Evolutionary conservation across 352 stramenopile species (phyloP), one percentile per base, ranked within the genome.

Genomic region (Globisporangium splendens): DNA sequence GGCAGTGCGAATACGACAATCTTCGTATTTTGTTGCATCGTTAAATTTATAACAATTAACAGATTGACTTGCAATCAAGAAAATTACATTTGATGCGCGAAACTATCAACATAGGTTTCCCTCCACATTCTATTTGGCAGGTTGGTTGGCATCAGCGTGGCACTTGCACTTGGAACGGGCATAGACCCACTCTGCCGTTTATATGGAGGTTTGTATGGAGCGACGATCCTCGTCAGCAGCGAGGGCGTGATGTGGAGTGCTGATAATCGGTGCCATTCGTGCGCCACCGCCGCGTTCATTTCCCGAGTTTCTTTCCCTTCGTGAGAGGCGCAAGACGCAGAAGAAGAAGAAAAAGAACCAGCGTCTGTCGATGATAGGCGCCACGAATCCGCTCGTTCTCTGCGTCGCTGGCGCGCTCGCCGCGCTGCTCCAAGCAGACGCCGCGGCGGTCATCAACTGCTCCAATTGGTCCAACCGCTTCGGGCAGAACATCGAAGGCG

Each of bases 401-500:
- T 35, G 22, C 35, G 39, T 47, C 31, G 28, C 39, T 18, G 35
- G 18, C 1, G 10, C 24, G 33, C 18, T 59, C n/a, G 15, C 44
- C 8, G 13, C 39, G 7, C 12, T 44, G 17, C 17, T n/a, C 39
- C 39, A 44, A 15, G 39, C 10, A n/a, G 39, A 44, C 17, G 21
- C 51, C n/a, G 22, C 44, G n/a, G 22, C 52, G 14, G 8, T 44
- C 24, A 3, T 5, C 50, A 56, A 47, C 0, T 73, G 66, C 53
- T 55, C 54, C 12, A 68, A 54, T 20, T 75, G 57, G 42, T 86
- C 77, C n/a, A 65, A 48, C 18, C 69, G 75, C 24, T 86, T 73
- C 51, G 54, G 76, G 21, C 58, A 65, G 41, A 64, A 71, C 43
- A 48, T 87, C 39, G 64, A 77, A 7, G 79, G 76, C 49, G 66